Evolutionary conservation across 2,329 filamentous ascomycete genomes (phyloP), one percentile per base, ranked within the genome.

Genomic region (Penicillium sp.): DNA sequence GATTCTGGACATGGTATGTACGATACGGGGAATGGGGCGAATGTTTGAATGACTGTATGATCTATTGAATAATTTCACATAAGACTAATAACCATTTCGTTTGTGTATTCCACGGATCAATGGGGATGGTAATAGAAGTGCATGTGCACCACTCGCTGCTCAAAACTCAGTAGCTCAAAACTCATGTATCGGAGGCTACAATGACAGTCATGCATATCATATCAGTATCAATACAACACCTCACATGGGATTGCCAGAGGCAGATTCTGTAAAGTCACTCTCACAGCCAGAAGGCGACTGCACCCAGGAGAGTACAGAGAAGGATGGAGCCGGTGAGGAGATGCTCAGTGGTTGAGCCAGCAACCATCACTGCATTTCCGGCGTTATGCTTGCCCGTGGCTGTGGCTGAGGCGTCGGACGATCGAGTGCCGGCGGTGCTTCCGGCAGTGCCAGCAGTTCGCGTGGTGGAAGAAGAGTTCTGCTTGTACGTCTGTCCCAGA

Each of bases 401-500:
- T 14, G 47, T 44, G 13, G 53, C 37, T 13, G 47, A 43, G n/a
- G 46, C 40, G 6, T 35, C 50, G 32, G 55, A 37, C 40, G 58
- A 44, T 6, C 26, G 28, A n/a, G 52, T 54, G 2, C 42, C 44
- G 8, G 23, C 36, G 35, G 46, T 45, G 18, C 40, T 3, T 20
- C 18, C 47, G 2, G 28, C 34, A n/a, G 49, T 46, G 18, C 28
- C 40, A 34, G 46, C 13, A 27, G 43, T 45, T 5, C 35, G 20
- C 18, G 35, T 37, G 18, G 35, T 11, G 18, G 35, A 37, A 10
- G 46, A 44, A 13, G 31, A 36, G 10, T 31, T 28, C 43, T 43
- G 46, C 29, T 46, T 57, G 40, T 59, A 57, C 3, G 70, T 74
- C 57, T 82, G 75, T 11, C 84, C 86, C 6, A 93, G 57, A 2